These are phyloP conservation scores for Panaeolus papilionaceus DNA, from an alignment of 768 basidiomycete species.

Conservation along the genomic window DNA sequence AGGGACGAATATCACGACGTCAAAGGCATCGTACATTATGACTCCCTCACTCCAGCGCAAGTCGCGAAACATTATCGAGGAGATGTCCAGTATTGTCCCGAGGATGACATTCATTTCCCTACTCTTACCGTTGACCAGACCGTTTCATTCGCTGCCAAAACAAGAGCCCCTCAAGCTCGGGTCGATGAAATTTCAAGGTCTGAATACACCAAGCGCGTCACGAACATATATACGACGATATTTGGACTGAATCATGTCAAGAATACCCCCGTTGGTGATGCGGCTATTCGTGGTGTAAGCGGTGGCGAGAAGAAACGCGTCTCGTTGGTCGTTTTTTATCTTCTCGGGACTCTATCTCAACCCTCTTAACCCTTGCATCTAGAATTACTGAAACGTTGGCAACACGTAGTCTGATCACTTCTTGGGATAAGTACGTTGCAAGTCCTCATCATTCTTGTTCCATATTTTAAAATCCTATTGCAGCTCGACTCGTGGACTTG, in stretches of 20 bases:
- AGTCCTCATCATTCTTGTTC: background rate
- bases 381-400: conserved; percentile 62
- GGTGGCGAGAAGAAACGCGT: conserved; percentile 86
- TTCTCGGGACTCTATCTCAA: background rate
- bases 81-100: conserved; percentile 82
- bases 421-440: conserved; percentile 76
- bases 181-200: conserved; percentile 47
- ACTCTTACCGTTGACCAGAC: conserved; percentile 84
- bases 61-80: conserved; percentile 73
- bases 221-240: conserved; percentile 65
- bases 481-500: conserved; percentile 70
- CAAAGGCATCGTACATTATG: conserved; percentile 76
- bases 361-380: background rate
- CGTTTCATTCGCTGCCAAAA: conserved; percentile 69
- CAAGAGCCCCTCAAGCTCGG: conserved; percentile 69
- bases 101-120: conserved; percentile 88
- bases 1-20: conserved; percentile 71
- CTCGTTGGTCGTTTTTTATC: conserved; percentile 41
- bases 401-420: conserved; percentile 62
- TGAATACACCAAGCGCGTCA: conserved; percentile 49
- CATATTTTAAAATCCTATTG: conserved; percentile 21
- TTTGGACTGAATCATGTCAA: conserved; percentile 80
- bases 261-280: conserved; percentile 80
- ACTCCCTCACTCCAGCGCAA: conserved; percentile 71
- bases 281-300: conserved; percentile 71